Evolutionary conservation across 331 rosid genomes (phyloP).

Genomic region (Erythrophleum ivorense): DNA sequence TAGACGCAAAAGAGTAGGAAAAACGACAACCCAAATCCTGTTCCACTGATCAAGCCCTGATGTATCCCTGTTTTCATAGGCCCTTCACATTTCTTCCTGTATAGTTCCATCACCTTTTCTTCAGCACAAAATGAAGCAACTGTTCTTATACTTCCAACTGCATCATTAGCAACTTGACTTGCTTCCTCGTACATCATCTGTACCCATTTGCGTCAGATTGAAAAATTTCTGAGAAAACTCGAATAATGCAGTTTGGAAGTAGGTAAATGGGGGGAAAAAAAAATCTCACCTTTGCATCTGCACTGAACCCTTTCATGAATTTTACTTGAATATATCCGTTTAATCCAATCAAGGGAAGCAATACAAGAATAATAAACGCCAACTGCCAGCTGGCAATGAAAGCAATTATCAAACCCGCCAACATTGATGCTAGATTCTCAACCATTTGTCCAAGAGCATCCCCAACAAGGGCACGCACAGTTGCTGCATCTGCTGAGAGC

Average conservation of each 20-base stretch:
- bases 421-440: constrained; percentile 45
- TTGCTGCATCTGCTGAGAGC: constrained; percentile 85
- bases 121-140: constrained; percentile 86
- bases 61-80: constrained; percentile 70
- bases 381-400: constrained; percentile 49
- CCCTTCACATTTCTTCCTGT: constrained; percentile 76
- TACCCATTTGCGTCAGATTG: constrained; percentile 31
- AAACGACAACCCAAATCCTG: constrained; percentile 81
- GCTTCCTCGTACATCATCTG: constrained; percentile 63
- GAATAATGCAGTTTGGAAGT: not conserved
- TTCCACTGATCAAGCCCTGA: constrained; percentile 80
- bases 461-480: constrained; percentile 80
- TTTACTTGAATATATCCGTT: constrained; percentile 53
- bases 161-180: constrained; percentile 62
- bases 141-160: constrained; percentile 60
- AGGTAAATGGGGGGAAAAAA: not conserved
- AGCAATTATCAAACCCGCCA: constrained; percentile 72
- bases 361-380: constrained; percentile 48
- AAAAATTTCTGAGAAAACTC: not conserved
- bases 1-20: constrained; percentile 69
- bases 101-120: constrained; percentile 84
- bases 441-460: constrained; percentile 60
- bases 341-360: constrained; percentile 48
- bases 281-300: constrained; percentile 55
- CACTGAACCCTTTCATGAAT: constrained; percentile 58